These are phyloP conservation scores for Trichoderma hamatum DNA, from an alignment of 2,329 filamentous ascomycete genomes.

Conservation along the genomic window DNA sequence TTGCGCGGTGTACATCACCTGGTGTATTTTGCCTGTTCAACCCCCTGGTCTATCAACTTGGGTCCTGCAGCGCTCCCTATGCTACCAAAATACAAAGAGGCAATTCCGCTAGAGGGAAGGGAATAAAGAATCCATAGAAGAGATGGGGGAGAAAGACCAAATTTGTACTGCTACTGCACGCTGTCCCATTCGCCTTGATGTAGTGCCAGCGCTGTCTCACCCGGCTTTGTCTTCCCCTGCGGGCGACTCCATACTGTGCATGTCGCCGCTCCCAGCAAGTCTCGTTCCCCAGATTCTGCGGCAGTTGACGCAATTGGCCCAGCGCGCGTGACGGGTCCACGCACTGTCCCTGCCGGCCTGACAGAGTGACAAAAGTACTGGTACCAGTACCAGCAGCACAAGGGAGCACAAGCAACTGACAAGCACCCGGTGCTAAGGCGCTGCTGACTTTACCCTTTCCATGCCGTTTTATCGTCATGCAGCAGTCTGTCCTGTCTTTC, in stretches of 20 bases:
- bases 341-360: constrained; percentile 17
- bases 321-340: constrained; percentile 24
- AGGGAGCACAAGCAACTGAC: neutral
- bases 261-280: constrained; percentile 9
- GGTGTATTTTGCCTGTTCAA: neutral
- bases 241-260: neutral
- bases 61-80: neutral
- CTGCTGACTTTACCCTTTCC: constrained; percentile 19
- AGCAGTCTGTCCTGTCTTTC: neutral
- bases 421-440: neutral
- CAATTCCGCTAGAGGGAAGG: neutral
- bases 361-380: constrained; percentile 5
- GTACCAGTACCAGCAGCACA: neutral
- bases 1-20: neutral
- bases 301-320: constrained; percentile 24
- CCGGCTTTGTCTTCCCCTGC: neutral
- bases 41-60: neutral
- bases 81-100: neutral
- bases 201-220: neutral
- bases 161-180: neutral
- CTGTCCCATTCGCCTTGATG: neutral
- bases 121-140: too few species aligned
- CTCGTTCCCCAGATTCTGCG: constrained; percentile 6
- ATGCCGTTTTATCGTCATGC: constrained; percentile 23
- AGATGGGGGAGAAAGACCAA: too few species aligned